Evolutionary conservation across 2,329 filamentous ascomycete genomes (phyloP).

Genomic region (Aspergillus sp.): DNA sequence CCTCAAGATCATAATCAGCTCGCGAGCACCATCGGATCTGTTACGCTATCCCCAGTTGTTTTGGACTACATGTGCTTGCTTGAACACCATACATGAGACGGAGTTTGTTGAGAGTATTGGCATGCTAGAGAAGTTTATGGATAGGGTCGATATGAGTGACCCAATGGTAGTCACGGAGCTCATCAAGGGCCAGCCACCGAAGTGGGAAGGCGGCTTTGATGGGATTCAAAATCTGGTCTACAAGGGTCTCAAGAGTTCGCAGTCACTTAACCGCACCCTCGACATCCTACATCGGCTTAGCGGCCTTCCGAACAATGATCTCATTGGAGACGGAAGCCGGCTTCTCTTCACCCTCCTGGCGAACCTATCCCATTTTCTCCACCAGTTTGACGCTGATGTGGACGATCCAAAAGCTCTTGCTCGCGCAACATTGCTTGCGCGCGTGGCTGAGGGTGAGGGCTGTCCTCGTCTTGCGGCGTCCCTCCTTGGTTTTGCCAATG

Average conservation of each 20-base stretch:
- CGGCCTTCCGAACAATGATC: slow-evolving; percentile 71
- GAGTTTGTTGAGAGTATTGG: slow-evolving; percentile 90
- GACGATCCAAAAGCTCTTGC: slow-evolving; percentile 58
- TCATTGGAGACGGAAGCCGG: slow-evolving; percentile 79
- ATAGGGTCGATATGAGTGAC: slow-evolving; percentile 77
- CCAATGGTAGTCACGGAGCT: slow-evolving; percentile 68
- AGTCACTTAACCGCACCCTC: slow-evolving; percentile 76
- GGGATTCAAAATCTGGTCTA: slow-evolving; percentile 83
- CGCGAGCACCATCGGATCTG: slow-evolving; percentile 75
- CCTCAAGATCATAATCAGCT: slow-evolving; percentile 83
- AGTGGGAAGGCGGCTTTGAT: slow-evolving; percentile 87
- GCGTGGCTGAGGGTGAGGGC: slow-evolving; percentile 71
- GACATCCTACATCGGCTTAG: slow-evolving; percentile 76
- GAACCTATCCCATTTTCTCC: slow-evolving; percentile 84
- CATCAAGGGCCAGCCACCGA: slow-evolving; percentile 73
- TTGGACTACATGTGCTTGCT: slow-evolving; percentile 94
- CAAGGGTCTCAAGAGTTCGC: slow-evolving; percentile 85
- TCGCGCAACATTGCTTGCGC: slow-evolving; percentile 68
- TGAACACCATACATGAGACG: slow-evolving; percentile 94
- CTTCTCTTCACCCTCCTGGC: slow-evolving; percentile 84
- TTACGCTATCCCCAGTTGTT: slow-evolving; percentile 93
- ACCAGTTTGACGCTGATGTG: slow-evolving; percentile 68
- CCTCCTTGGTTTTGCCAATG: slow-evolving; percentile 68
- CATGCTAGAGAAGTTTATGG: slow-evolving; percentile 84
- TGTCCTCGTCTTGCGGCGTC: slow-evolving; percentile 66